These are phyloP conservation scores for Amborella trichopoda DNA, from an alignment of 164 flowering plant genomes.

Conservation along the genomic window DNA sequence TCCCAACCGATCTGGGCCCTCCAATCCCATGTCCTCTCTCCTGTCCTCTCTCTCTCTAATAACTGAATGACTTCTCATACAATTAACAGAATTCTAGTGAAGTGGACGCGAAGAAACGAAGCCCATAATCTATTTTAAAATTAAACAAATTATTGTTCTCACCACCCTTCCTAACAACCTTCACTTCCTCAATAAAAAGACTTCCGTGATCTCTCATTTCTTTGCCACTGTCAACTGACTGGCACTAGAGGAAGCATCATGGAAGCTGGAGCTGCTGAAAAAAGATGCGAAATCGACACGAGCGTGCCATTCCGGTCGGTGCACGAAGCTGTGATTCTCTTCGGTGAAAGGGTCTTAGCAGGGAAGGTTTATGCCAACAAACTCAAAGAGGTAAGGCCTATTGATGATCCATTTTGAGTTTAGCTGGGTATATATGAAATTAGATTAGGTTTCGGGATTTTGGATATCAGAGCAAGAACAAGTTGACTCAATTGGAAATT, in stretches of 20 bases:
- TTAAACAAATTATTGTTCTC: background rate
- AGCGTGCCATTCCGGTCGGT: conserved; percentile 52
- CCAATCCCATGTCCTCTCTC: no score
- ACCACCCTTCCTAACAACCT: background rate
- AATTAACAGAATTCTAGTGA: conserved; percentile 40
- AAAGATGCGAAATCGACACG: conserved; percentile 47
- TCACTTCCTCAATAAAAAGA: background rate
- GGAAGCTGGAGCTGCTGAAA: conserved; percentile 19
- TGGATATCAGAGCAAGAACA: no score
- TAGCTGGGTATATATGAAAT: no score
- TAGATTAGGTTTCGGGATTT: no score
- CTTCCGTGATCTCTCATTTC: background rate
- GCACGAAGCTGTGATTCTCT: conserved; percentile 50
- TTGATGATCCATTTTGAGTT: no score
- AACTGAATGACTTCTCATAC: conserved; percentile 20
- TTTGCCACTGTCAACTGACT: background rate
- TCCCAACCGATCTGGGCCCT: no score
- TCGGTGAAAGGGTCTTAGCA: conserved; percentile 51
- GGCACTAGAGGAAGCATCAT: conserved; percentile 2
- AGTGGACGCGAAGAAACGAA: conserved; percentile 55
- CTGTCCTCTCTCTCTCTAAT: no score
- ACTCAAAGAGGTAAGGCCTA: conserved; percentile 49
- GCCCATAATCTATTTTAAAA: background rate
- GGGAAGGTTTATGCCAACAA: conserved; percentile 46
- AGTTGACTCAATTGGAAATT: no score